Base-by-base conservation (phyloP, 441 rosid genomes). In the Gossypium lobatum region DNA sequence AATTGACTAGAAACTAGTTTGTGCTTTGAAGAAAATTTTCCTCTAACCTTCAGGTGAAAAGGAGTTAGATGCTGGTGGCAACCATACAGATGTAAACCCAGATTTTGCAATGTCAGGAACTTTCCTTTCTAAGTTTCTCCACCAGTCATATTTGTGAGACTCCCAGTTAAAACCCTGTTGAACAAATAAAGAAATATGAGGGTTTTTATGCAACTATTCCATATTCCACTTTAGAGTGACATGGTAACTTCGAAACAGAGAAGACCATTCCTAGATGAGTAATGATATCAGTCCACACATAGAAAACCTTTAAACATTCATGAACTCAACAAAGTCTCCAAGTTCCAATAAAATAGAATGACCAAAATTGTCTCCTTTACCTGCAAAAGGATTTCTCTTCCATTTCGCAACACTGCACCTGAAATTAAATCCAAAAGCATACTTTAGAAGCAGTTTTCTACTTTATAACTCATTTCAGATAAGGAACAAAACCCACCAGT, bases 101-200 rank as follows among this genome's bases (percentile, higher is more conserved):
- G 97, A 88, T 76, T 88, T 86, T 16, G 97, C 88, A 16, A 92
- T 87, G 62, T 91, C 95, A 1, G 87, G 78, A 73, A 91, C 87
- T 81, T 88, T 95, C 60, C 66, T 46, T 53, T 88, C 96, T 73
- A 95, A 84, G 82, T 88, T 92, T 83, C 80, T 89, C 97, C 97
- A 95, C 97, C 97, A 95, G 69, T 92, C 87, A 79, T 89, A 42
- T 80, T 95, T 95, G 60, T 89, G 90, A 81, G 98, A 91, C 71
- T 95, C 98, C 98, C 97, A 95, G 75, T 92, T 89, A 79, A 88
- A 92, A 59, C 88, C 93, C 98, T 92, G 87, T 75, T 17, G 21
- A 62, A 58, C 50, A 75, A 75, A 79, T 57, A 75, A 23, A 61
- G 23, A 28, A 14, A 60, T 16, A 13, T 20, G 25, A 10, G 55